Evolutionary conservation across 2,329 filamentous ascomycete genomes (phyloP).

Genomic region (Chrysoporthe austroafricana): DNA sequence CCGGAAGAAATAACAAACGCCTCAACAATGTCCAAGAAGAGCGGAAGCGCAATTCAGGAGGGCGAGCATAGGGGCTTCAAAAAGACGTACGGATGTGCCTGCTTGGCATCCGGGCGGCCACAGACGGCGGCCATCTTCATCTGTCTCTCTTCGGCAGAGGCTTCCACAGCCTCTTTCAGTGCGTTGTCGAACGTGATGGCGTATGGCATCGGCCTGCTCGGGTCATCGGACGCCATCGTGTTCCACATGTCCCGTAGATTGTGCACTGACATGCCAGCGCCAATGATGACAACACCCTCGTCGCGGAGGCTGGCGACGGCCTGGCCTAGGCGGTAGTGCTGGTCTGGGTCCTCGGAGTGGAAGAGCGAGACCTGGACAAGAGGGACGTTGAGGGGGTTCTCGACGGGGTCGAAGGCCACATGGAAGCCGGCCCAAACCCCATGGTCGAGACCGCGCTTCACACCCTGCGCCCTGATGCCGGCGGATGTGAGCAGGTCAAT

Average conservation of each 20-base stretch:
- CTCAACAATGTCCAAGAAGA: no score
- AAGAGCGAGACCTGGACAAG: constrained; percentile 76
- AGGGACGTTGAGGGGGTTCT: constrained; percentile 67
- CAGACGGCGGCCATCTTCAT: constrained; percentile 45
- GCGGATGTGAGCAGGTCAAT: constrained; percentile 57
- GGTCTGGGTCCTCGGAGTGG: constrained; percentile 63
- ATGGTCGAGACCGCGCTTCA: constrained; percentile 71
- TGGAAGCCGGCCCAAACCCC: constrained; percentile 75
- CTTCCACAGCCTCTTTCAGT: constrained; percentile 66
- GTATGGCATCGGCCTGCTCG: constrained; percentile 55
- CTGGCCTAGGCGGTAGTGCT: constrained; percentile 69
- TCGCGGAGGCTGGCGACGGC: constrained; percentile 69
- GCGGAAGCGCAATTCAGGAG: no score
- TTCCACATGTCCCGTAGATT: constrained; percentile 61
- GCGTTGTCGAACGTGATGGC: constrained; percentile 68
- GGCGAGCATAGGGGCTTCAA: not conserved
- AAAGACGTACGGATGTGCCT: constrained; percentile 45
- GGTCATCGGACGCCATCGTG: constrained; percentile 45
- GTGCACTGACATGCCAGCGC: constrained; percentile 76
- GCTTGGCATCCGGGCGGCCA: constrained; percentile 48
- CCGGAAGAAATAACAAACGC: not conserved
- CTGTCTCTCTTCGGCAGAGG: constrained; percentile 42
- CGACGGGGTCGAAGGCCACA: constrained; percentile 63
- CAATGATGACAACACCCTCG: constrained; percentile 69
- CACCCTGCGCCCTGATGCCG: constrained; percentile 62